Evolutionary conservation across 2,329 filamentous ascomycete genomes (phyloP).

Genomic region (Thelonectria discophora): DNA sequence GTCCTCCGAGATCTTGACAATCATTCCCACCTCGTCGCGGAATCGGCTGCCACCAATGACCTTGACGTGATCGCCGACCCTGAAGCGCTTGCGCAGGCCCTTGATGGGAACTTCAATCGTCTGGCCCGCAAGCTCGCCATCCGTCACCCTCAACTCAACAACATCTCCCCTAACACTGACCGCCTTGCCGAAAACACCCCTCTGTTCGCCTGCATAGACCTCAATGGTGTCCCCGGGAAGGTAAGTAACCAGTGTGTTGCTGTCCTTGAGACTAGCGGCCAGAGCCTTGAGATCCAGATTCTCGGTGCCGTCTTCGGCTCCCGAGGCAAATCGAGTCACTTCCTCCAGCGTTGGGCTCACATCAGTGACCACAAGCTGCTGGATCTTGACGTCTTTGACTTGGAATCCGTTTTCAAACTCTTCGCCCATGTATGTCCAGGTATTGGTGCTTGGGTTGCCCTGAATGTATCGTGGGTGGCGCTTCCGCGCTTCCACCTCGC

Average conservation of each 20-base stretch:
- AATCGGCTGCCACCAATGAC: slow-evolving; percentile 96
- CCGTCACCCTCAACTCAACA: slow-evolving; percentile 84
- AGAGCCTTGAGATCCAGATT: slow-evolving; percentile 92
- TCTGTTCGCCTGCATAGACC: slow-evolving; percentile 94
- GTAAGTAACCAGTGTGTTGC: slow-evolving; percentile 82
- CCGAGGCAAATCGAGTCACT: slow-evolving; percentile 91
- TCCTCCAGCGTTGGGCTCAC: slow-evolving; percentile 95
- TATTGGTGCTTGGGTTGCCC: slow-evolving; percentile 79
- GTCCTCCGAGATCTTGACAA: slow-evolving; percentile 92
- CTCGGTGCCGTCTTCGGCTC: slow-evolving; percentile 89
- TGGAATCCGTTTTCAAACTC: slow-evolving; percentile 93
- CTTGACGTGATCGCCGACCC: slow-evolving; percentile 95
- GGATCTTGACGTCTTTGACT: slow-evolving; percentile 92
- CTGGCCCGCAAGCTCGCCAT: slow-evolving; percentile 83
- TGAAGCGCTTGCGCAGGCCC: slow-evolving; percentile 91
- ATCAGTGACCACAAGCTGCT: slow-evolving; percentile 83
- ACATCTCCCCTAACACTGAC: slow-evolving; percentile 90
- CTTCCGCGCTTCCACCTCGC: slow-evolving; percentile 91
- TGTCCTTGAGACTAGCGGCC: slow-evolving; percentile 87
- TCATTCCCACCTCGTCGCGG: slow-evolving; percentile 95
- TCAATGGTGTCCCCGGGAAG: slow-evolving; percentile 95
- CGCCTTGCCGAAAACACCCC: slow-evolving; percentile 86
- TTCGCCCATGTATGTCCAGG: slow-evolving; percentile 86
- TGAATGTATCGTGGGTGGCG: slow-evolving; percentile 72
- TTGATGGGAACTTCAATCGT: slow-evolving; percentile 92